These are phyloP conservation scores for Teunomyces cretensis DNA, from an alignment of 805 yeast species.

Conservation along the genomic window DNA sequence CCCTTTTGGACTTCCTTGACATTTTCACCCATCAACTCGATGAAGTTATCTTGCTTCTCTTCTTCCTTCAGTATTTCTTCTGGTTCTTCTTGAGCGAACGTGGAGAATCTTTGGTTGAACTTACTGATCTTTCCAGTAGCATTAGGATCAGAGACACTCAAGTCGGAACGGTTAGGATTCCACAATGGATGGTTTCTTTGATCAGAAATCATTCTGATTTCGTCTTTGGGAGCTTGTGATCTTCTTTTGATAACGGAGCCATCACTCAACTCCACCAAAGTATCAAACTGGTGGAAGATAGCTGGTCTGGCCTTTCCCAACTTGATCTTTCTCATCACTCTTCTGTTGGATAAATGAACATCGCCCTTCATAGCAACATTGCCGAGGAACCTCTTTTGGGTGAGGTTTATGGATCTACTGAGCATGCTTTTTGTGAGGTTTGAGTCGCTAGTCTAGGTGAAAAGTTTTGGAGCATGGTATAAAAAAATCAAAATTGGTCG, in stretches of 20 bases:
- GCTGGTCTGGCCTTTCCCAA: slow-evolving; percentile 93
- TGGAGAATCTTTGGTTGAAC: slow-evolving; percentile 66
- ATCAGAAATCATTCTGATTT: slow-evolving; percentile 81
- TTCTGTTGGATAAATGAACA: slow-evolving; percentile 44
- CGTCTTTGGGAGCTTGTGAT: slow-evolving; percentile 85
- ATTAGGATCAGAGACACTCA: slow-evolving; percentile 72
- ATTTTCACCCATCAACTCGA: slow-evolving; percentile 60
- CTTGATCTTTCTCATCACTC: slow-evolving; percentile 68
- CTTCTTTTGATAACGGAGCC: slow-evolving; percentile 86
- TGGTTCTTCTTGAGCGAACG: slow-evolving; percentile 31
- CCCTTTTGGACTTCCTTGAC: slow-evolving; percentile 52
- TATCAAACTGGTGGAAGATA: slow-evolving; percentile 85
- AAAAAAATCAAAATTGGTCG: slow-evolving; percentile 9
- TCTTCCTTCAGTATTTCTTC: slow-evolving; percentile 7
- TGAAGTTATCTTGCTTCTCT: slow-evolving; percentile 44
- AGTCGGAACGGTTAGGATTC: slow-evolving; percentile 84
- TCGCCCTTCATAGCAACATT: slow-evolving; percentile 24
- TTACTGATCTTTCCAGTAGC: slow-evolving; percentile 79
- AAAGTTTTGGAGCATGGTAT: background rate
- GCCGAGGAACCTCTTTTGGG: slow-evolving; percentile 1
- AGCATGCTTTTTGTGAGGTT: background rate
- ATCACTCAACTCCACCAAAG: slow-evolving; percentile 86
- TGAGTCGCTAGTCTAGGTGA: background rate
- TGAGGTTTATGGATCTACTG: slow-evolving; percentile 3
- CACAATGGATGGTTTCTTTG: slow-evolving; percentile 84